Evolutionary conservation across 169 alveolate species (phyloP).

Genomic region (Plasmodium malariae): DNA sequence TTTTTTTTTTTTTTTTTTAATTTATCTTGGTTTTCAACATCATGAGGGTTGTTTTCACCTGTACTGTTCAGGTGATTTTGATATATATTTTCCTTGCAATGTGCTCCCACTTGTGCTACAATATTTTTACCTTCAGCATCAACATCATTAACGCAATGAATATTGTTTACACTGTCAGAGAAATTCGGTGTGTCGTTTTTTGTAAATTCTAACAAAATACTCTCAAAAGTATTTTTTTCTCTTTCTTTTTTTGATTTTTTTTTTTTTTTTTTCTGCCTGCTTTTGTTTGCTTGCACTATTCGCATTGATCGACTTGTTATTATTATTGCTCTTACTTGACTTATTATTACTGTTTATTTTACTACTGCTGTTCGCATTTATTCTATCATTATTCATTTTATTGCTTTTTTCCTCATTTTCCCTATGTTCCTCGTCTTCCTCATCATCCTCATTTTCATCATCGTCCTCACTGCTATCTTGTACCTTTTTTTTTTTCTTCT

Average conservation of each 20-base stretch:
- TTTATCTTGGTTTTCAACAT: conserved; percentile 10
- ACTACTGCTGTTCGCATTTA: conserved; percentile 1
- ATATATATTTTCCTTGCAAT: no score
- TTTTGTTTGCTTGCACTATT: conserved; percentile 20
- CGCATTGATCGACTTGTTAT: no score
- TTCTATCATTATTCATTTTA: background rate
- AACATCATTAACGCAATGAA: no score
- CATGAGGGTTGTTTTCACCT: conserved; percentile 12
- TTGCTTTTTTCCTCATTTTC: background rate
- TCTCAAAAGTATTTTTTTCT: conserved; percentile 25
- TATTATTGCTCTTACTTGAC: background rate
- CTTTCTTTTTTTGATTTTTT: conserved; percentile 24
- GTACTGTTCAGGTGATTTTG: background rate
- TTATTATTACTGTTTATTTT: background rate
- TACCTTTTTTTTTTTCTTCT: background rate
- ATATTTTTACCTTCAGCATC: no score
- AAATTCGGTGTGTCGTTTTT: background rate
- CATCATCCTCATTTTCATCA: conserved; percentile 14
- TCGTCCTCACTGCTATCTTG: conserved; percentile 22
- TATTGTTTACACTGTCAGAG: background rate
- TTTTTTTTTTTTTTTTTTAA: conserved; percentile 52
- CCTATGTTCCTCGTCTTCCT: background rate
- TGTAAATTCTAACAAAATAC: conserved; percentile 40
- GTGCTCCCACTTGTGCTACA: no score
- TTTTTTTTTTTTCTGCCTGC: conserved; percentile 4